Base-by-base conservation (phyloP, 805 yeast species). In the Candida vartiovaarae region DNA sequence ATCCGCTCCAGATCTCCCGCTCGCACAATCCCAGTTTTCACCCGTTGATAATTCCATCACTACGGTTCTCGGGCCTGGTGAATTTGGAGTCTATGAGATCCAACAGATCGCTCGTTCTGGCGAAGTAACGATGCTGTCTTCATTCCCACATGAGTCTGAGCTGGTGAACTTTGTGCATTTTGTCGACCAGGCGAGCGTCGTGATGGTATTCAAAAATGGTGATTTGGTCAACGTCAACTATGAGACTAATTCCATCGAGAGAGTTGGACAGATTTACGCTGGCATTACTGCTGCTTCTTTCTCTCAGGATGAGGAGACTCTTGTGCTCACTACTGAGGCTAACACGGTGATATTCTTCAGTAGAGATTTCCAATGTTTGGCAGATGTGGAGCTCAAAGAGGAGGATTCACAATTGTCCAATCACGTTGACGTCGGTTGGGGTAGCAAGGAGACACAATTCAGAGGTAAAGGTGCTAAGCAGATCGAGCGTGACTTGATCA, bases 371-470 rank as follows among this genome's bases (percentile, higher is more conserved):
- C 97, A 91, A 51, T 86, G 90, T 2, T 71, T 91, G 25, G 66
- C 77, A 8, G 97, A 91, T 56, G 71, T 71, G 44, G 61, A 64
- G 29, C 63, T 89, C 47, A 63, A 72, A 38, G 66, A 75, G 0
- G 74, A 72, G 7, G 99, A 93, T 60, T 70, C 90, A 38, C 61
- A 66, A 31, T 65, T 77, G 40, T 81, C 89, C 2, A 82, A 80
- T 52, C 96, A 93, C 59, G 96, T 93, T 32, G 82, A 91, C 27
- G 96, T 93, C 36, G 99, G 99, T 26, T 93, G 99, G 99, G 99
- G 99, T 58, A 85, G 84, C 49, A 82, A 83, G 53, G 98, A 91
- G 62, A 93, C 99, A 0, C 99, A 93, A 65, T 93, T 93, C 63
- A 80, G 84, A 63, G 99, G 99, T 41, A 82, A 76, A 57, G 99